Conservation (phyloP, 164 flowering plant species). For the Chloranthus sessilifolius region DNA sequence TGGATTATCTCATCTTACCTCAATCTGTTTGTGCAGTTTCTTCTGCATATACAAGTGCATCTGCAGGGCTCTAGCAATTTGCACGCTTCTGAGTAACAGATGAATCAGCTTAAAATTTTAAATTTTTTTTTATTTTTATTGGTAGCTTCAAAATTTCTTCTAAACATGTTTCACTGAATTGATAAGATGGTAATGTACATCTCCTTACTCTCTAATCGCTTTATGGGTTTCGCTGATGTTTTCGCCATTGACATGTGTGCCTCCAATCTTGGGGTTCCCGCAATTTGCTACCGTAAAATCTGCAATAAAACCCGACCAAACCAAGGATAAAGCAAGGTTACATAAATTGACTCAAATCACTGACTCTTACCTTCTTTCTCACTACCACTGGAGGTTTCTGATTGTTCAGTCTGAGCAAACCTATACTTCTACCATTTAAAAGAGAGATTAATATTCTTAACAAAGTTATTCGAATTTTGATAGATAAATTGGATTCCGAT, state of each 20-base stretch:
- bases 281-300: no score
- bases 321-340: conserved; percentile 1
- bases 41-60: conserved; percentile 90
- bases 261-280: conserved; percentile 26
- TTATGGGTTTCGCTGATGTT: conserved; percentile 24
- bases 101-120: neutral
- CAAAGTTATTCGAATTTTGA: no score
- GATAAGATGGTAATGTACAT: no score
- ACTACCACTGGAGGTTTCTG: conserved; percentile 38
- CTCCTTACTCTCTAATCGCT: conserved; percentile 50
- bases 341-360: neutral
- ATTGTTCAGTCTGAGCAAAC: conserved; percentile 63
- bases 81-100: conserved; percentile 49
- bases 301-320: neutral
- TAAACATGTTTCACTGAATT: neutral
- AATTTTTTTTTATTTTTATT: no score
- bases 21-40: conserved; percentile 86
- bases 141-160: neutral
- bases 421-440: conserved; percentile 71
- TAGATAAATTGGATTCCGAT: conserved; percentile 1
- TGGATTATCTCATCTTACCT: conserved; percentile 36
- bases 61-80: conserved; percentile 64
- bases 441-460: conserved; percentile 1
- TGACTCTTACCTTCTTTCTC: conserved; percentile 51
- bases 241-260: conserved; percentile 21